These are phyloP conservation scores for Sinapis alba DNA, from an alignment of 441 rosid species.

Conservation along the genomic window DNA sequence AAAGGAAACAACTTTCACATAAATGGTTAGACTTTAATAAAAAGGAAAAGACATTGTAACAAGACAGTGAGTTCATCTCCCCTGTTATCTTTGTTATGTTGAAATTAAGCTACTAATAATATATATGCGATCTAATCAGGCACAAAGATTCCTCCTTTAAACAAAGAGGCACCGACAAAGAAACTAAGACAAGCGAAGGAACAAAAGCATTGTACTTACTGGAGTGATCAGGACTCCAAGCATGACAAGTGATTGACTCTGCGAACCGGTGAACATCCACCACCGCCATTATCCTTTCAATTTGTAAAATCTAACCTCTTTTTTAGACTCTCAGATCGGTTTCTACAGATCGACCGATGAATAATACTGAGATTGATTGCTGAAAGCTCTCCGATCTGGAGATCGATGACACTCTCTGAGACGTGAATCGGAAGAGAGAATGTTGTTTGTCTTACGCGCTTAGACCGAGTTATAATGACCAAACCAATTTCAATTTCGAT, in stretches of 20 bases:
- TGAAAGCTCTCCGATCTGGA: conserved; percentile 32
- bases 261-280: conserved; percentile 78
- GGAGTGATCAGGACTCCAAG: conserved; percentile 94
- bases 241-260: conserved; percentile 87
- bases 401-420: conserved; percentile 21
- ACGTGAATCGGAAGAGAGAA: conserved; percentile 33
- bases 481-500: neutral
- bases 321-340: conserved; percentile 1
- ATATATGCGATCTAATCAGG: neutral
- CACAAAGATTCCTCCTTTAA: neutral
- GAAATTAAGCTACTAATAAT: conserved; percentile 1
- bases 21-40: neutral
- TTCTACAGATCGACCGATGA: conserved; percentile 19
- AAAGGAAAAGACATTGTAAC: no score
- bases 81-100: no score
- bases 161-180: neutral
- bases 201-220: conserved; percentile 29
- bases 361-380: conserved; percentile 6
- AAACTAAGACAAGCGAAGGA: neutral
- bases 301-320: conserved; percentile 3
- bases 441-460: conserved; percentile 12
- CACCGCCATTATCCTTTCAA: conserved; percentile 57
- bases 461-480: neutral
- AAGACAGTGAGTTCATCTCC: neutral
- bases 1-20: neutral